Base-by-base conservation (phyloP, 2,329 filamentous ascomycete genomes). In the Tolypocladium paradoxum region DNA sequence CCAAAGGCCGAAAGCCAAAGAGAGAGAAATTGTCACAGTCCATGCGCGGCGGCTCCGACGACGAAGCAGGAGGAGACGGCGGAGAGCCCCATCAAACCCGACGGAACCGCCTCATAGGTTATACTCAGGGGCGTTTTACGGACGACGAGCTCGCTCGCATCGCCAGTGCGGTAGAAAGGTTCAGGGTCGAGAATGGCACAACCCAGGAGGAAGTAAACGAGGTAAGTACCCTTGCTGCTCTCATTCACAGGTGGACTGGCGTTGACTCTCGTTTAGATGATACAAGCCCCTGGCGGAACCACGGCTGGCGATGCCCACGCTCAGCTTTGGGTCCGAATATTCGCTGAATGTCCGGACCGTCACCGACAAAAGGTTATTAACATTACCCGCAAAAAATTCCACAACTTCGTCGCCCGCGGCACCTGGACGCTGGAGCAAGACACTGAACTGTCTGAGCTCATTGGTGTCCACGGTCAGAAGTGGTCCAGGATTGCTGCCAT, bases 401-500 rank as follows among this genome's bases (percentile, higher is more conserved):
- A 88, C 68, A 84, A 84, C 55, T 87, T 77, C 61, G 74, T 77
- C 14, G 78, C 76, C 5, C 79, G 71, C 48, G 71, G 82, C 34
- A 70, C 70, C 18, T 72, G 70, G 70, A 71, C 68, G 1, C 48
- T 56, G 0, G 68, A 70, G 49, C 70, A 72, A 53, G 69, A 72
- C 24, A 52, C 56, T 0, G 70, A 72, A 55, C 64, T 72, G 48
- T 55, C 61, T 14, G 64, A 64, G 24, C 64, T 71, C 16, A 71
- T 70, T 16, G 57, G 62, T 12, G 56, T 64, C 3, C 64, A 72
- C 51, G 67, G 66, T 7, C 75, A 72, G 18, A 78, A 81, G 54
- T 90, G 85, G 83, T 75, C 75, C 12, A 58, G 73, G 31, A 85
- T 90, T 57, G 81, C 76, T 0, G 70, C 74, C n/a, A 58, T 79